A percentile compares a stretch with the other conserved stretches of the same genome.
Evolutionary conservation across 108 stramenopile genomes (phyloP).

Genomic region (Cyclotella atomus): DNA sequence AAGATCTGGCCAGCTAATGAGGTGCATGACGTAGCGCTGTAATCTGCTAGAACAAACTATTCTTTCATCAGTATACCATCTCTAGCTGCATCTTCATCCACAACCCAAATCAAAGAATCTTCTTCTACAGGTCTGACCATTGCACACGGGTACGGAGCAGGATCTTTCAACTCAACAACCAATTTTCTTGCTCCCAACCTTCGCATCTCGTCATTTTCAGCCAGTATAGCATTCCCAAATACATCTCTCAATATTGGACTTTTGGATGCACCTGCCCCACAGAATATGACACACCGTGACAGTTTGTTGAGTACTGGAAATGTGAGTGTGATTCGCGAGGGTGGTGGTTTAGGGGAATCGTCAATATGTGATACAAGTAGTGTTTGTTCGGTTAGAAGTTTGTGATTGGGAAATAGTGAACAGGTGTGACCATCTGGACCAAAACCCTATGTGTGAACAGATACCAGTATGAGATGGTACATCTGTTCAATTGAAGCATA

Average conservation of each 20-base stretch:
- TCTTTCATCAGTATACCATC: neutral
- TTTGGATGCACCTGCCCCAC: conserved; percentile 82
- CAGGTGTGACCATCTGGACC: conserved; percentile 98
- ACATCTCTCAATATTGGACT: conserved; percentile 60
- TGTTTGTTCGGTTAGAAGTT: conserved; percentile 66
- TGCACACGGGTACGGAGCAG: conserved; percentile 76
- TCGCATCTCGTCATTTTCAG: conserved; percentile 1
- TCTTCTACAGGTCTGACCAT: conserved; percentile 64
- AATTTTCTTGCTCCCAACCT: conserved; percentile 6
- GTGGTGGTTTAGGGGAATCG: conserved; percentile 97
- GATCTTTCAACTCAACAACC: conserved; percentile 42
- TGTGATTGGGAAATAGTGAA: conserved; percentile 92
- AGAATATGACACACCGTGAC: conserved; percentile 76
- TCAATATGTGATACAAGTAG: conserved; percentile 79
- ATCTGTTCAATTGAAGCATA: no score
- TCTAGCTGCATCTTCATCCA: conserved; percentile 72
- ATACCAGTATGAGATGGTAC: no score
- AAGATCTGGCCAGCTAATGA: no score
- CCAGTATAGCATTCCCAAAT: conserved; percentile 30
- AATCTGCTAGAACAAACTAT: no score
- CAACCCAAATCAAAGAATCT: conserved; percentile 69
- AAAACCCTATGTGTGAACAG: conserved; percentile 68
- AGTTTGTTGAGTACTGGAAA: conserved; percentile 74
- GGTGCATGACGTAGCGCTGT: no score
- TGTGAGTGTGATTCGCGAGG: conserved; percentile 92